Evolutionary conservation across 768 basidiomycete genomes (phyloP), one percentile per base, ranked within the genome.

Genomic region (Neoboletus brunneissimus): DNA sequence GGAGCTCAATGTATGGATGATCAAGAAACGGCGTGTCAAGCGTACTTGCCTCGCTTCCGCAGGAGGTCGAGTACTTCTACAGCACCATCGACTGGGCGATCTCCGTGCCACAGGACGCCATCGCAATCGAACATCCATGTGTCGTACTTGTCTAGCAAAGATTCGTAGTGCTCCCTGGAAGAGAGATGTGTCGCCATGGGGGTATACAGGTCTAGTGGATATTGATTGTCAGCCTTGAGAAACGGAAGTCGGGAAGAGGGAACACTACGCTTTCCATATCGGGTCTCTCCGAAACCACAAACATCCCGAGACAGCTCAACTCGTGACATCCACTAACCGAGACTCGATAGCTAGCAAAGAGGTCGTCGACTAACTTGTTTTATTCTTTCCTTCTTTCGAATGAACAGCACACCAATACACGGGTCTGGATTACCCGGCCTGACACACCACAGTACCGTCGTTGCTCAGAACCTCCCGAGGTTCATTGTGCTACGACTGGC

Each of bases 81-180:
- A 3, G 85, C 88, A 10, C 92, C 92, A 16, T 91, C 87, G 63
- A 95, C 83, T 31, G 89, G 76, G 47, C 79, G 77, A 72, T 89
- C 88, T 16, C 90, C 94, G 54, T 86, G 84, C 91, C 95, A 98
- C 34, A 98, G 78, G 22, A 98, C 95, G 15, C 94, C 95, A 67
- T 98, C 94, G 68, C 95, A 98, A 73, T 98, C 94, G 61, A 97
- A 91, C 73, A 98, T 81, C 86, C 94, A 96, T 27, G 94, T 96
- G 69, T 98, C 94, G 70, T 89, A 94, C 67, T 81, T 78, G 63
- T 82, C 76, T 60, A 87, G 60, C 29, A 87, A 65, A 16, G 71
- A 62, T 55, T 75, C 71, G 58, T 84, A 84, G 55, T 84, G 79
- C 16, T 73, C 73, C 11, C 66, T 57, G 40, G 76, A 67, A 22